Evolutionary conservation across 805 yeast species (phyloP), one percentile per base, ranked within the genome.

Genomic region (Candida dendrica): DNA sequence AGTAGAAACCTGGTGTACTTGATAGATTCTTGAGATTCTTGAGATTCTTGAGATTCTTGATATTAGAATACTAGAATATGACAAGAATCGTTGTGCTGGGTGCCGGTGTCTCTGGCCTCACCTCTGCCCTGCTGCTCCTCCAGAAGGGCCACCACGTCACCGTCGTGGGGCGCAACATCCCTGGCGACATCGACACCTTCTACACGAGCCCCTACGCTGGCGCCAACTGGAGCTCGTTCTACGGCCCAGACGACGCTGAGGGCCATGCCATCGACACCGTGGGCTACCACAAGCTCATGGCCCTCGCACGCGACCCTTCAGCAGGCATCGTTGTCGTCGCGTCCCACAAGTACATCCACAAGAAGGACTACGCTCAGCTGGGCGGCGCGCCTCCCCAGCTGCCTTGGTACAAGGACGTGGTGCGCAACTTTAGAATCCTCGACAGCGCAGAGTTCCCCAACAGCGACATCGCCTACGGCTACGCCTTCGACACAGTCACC

Each of bases 131-230:
- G 20, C 59, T 63, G 19, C 61, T 77, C 5, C 50, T 71, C 1
- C 55, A 64, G 40, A 55, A 60, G 30, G 71, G 68, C 5, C 66
- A 71, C 47, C 59, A 60, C 18, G 72, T 74, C 6, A 61, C 71
- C 2, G 59, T 75, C 20, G 50, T 75, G 2, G 72, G 72, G 1
- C 58, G 63, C 22, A 61, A 71, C 47, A 55, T 79, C 22, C 85
- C 85, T 1, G 82, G 84, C 1, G 85, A 80, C 41, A 53, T 64
- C 26, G 69, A 71, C 39, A 63, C 70, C 34, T 69, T 69, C 9
- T 81, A 77, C 53, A 71, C 84, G 3, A 77, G 84, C 0, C 86
- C 87, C 3, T 75, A 68, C 55, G 88, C 87, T 0, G 88, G 88
- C 4, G 89, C 87, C 37, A 77, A 81, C 50, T 81, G 87, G 85